These are phyloP conservation scores for Podospora comata DNA, from an alignment of 495 filamentous ascomycete genomes.

Conservation along the genomic window DNA sequence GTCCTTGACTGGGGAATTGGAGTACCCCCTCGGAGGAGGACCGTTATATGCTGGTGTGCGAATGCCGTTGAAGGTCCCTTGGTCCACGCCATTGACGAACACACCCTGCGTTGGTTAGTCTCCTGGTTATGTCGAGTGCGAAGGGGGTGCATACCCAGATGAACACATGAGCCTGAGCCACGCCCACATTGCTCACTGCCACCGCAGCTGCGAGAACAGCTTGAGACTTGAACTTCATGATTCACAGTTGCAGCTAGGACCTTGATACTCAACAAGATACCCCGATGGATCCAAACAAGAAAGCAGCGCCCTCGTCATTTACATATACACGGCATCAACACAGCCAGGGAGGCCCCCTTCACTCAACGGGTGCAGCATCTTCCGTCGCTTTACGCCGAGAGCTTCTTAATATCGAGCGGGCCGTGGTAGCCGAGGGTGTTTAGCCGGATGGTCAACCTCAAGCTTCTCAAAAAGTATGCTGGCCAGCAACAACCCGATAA, in stretches of 20 bases:
- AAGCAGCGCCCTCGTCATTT: not conserved
- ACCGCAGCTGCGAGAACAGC: not conserved
- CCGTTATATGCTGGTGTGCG: conserved; percentile 42
- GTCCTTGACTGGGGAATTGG: conserved; percentile 46
- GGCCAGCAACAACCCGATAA: not conserved
- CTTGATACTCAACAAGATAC: not conserved
- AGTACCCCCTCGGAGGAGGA: conserved; percentile 39
- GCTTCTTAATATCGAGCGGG: conserved; percentile 5
- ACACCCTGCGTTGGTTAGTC: conserved; percentile 28
- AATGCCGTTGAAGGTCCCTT: conserved; percentile 40
- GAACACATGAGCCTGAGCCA: conserved; percentile 1
- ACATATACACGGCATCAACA: not conserved
- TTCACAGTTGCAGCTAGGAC: not conserved
- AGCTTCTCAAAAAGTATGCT: not conserved
- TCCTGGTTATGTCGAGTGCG: not conserved
- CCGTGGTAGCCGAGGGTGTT: conserved; percentile 6
- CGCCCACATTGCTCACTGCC: not conserved
- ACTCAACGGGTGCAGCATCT: not conserved
- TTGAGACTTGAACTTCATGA: not conserved
- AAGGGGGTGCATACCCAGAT: not conserved
- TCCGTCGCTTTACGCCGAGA: conserved; percentile 5
- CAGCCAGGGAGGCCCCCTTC: not conserved
- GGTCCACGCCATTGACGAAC: conserved; percentile 46
- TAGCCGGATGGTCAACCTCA: conserved; percentile 1
- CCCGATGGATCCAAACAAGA: too few relatives aligned